phyloP scores from a whole-genome alignment of 75 land plant genomes.

The Azolla pinnata region DNA sequence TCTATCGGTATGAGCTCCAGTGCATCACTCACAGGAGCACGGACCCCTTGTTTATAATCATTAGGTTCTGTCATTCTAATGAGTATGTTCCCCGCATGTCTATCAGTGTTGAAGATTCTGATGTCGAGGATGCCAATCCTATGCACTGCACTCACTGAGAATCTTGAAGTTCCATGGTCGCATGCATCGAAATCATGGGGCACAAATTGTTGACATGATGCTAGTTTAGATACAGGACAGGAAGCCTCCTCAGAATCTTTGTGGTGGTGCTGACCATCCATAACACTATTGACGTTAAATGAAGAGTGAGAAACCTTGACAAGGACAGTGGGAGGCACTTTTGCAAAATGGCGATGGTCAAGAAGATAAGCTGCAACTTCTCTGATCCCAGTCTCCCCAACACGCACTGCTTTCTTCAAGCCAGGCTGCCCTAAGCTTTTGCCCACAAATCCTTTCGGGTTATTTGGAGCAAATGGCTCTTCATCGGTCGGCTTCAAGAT shows the following conservation, averaged over 20 bases:
- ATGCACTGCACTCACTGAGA: conserved; percentile 67
- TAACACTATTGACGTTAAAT: conserved; percentile 61
- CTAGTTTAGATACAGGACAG: conserved; percentile 50
- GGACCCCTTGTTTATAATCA: conserved; percentile 19
- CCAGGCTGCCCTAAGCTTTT: conserved; percentile 74
- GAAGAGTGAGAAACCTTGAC: conserved; percentile 67
- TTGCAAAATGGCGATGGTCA: conserved; percentile 67
- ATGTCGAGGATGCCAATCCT: conserved; percentile 72
- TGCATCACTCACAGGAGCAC: conserved; percentile 16
- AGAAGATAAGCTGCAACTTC: conserved; percentile 86
- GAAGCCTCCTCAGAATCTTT: conserved; percentile 17
- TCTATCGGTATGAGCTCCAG: conserved; percentile 76
- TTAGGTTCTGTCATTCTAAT: conserved; percentile 28
- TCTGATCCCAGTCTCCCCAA: conserved; percentile 77
- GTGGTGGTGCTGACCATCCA: conserved; percentile 19
- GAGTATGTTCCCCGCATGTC: conserved; percentile 64
- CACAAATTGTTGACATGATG: conserved; percentile 75
- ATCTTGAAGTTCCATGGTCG: conserved; percentile 72
- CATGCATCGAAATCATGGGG: conserved; percentile 69
- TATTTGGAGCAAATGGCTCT: conserved; percentile 88
- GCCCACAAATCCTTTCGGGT: conserved; percentile 80
- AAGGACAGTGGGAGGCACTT: conserved; percentile 63
- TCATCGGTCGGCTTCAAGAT: conserved; percentile 90
- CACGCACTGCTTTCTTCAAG: conserved; percentile 56
- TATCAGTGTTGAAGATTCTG: conserved; percentile 67